A percentile compares a stretch with the other conserved stretches of the same genome.
These are phyloP conservation scores for Oryza glumipatula DNA, from an alignment of 176 grass and related monocot genomes.

Conservation along the genomic window DNA sequence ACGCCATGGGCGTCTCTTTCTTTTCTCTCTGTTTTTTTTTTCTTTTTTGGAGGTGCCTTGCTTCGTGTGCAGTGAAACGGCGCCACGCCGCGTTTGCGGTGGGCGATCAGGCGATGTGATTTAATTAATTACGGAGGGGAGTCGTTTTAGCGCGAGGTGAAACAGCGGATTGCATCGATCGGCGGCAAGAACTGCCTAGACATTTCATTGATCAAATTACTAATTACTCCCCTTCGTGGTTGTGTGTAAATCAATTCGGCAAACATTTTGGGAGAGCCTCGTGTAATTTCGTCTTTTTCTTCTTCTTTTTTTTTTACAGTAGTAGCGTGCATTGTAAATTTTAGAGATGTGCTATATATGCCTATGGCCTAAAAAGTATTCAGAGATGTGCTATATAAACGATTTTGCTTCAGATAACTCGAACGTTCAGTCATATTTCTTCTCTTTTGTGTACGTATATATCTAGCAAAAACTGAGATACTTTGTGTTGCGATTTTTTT, in stretches of 20 bases:
- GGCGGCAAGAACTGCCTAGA: neutral
- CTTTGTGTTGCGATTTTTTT: neutral
- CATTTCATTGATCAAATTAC: neutral
- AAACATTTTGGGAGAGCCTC: neutral
- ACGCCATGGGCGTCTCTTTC: neutral
- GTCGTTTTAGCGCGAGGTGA: slow-evolving; percentile 29
- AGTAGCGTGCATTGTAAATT: neutral
- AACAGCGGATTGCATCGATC: neutral
- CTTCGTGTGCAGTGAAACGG: slow-evolving; percentile 9
- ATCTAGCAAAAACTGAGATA: neutral
- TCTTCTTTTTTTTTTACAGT: no score
- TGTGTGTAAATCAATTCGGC: neutral
- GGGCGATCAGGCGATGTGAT: slow-evolving; percentile 24
- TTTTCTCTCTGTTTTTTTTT: neutral
- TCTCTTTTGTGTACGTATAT: neutral
- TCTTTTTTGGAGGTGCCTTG: neutral
- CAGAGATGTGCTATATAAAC: neutral
- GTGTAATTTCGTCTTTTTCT: neutral
- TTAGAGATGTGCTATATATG: neutral
- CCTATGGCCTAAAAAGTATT: no score
- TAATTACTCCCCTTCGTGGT: neutral
- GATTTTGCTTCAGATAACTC: neutral
- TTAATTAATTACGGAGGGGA: slow-evolving; percentile 12
- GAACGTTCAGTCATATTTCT: neutral
- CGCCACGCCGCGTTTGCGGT: slow-evolving; percentile 7